phyloP scores from a whole-genome alignment of 2,329 filamentous ascomycete species.

The Trichoderma hamatum region DNA sequence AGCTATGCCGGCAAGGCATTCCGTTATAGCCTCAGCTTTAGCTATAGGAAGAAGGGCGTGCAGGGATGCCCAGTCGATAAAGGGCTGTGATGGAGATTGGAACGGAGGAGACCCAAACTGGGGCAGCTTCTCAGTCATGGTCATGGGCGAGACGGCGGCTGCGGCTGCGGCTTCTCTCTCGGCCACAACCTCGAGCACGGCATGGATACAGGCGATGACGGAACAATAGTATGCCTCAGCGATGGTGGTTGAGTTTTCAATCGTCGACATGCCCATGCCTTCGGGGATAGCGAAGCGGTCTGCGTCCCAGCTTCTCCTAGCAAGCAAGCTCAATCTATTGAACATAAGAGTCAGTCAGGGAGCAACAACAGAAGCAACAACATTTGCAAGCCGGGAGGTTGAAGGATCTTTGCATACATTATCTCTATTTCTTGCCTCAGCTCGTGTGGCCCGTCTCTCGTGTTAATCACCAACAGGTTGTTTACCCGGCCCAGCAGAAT shows the following conservation, averaged over 20 bases:
- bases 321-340: slow-evolving; percentile 9
- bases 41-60: slow-evolving; percentile 9
- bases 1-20: slow-evolving; percentile 15
- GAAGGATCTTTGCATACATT: not conserved
- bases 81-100: not conserved
- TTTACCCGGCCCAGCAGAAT: slow-evolving; percentile 15
- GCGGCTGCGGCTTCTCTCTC: not conserved
- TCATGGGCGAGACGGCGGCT: not conserved
- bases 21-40: slow-evolving; percentile 7
- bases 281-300: slow-evolving; percentile 21
- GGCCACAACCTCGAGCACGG: slow-evolving; percentile 6
- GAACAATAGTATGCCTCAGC: slow-evolving; percentile 19
- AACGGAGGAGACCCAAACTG: not conserved
- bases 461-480: slow-evolving; percentile 3
- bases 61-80: slow-evolving; percentile 13
- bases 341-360: not conserved
- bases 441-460: not conserved
- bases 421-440: not conserved
- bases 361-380: no score
- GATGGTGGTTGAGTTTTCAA: slow-evolving; percentile 11
- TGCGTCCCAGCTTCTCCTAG: slow-evolving; percentile 13
- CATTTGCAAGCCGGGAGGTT: not conserved
- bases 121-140: not conserved
- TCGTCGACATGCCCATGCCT: slow-evolving; percentile 14
- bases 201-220: slow-evolving; percentile 17